These are phyloP conservation scores for Ganoderma boninense DNA, from an alignment of 1,284 basidiomycete species.

Conservation along the genomic window DNA sequence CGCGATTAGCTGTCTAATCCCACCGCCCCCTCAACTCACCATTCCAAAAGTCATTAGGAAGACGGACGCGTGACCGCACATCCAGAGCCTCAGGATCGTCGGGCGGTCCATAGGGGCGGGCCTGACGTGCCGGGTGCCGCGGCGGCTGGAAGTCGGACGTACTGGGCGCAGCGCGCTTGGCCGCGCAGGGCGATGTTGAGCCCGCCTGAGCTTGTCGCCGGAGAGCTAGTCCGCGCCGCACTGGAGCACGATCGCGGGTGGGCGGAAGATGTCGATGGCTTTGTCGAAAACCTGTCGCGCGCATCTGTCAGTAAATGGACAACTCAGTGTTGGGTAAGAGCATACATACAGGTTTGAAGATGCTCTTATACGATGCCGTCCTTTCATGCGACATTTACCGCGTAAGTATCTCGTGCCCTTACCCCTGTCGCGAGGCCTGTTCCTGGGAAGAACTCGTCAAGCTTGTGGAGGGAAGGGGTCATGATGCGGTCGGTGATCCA, in stretches of 20 bases:
- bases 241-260: too few species aligned
- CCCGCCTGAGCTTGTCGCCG: too few species aligned
- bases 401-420: conserved; percentile 91
- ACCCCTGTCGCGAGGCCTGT: conserved; percentile 89
- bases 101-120: too few species aligned
- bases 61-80: too few species aligned
- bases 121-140: too few species aligned
- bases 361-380: conserved; percentile 87
- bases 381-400: conserved; percentile 93
- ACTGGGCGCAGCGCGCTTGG: too few species aligned
- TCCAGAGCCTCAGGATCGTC: too few species aligned
- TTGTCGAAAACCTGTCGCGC: too few species aligned
- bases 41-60: background rate
- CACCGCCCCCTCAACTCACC: background rate
- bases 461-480: conserved; percentile 97
- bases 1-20: background rate
- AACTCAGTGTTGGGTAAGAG: conserved; percentile 25
- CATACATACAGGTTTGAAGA: conserved; percentile 85
- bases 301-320: background rate
- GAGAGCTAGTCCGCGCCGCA: too few species aligned
- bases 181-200: too few species aligned
- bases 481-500: conserved; percentile 97
- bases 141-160: too few species aligned
- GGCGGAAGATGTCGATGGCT: too few species aligned
- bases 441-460: conserved; percentile 97